Conservation (phyloP, 768 basidiomycete species). For the Mycena epipterygia region DNA sequence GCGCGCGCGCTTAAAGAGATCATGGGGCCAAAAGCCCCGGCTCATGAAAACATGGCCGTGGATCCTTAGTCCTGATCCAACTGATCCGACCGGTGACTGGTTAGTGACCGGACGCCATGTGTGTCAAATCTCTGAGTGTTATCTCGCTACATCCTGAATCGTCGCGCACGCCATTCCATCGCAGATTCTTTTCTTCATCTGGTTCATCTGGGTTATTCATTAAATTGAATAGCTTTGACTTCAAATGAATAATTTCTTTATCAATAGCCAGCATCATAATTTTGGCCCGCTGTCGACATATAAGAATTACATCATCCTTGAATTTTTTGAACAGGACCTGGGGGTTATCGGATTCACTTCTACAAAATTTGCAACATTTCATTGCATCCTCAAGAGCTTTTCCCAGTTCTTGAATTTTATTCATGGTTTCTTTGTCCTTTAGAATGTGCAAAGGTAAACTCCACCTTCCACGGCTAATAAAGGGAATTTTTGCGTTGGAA, state of each 20-base stretch:
- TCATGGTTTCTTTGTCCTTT: not conserved
- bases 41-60: no score
- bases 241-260: not conserved
- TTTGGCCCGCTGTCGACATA: not conserved
- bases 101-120: no score
- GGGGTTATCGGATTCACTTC: not conserved
- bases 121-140: no score
- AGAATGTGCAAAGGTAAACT: not conserved
- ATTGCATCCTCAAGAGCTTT: not conserved
- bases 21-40: no score
- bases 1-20: no score
- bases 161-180: no score
- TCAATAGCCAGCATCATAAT: not conserved
- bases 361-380: not conserved
- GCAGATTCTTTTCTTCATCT: no score
- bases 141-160: no score
- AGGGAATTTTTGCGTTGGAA: constrained; percentile 11
- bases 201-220: not conserved
- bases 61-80: no score
- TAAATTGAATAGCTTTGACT: not conserved
- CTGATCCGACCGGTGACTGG: no score
- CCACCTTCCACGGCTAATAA: constrained; percentile 13
- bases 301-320: not conserved
- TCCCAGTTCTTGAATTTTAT: not conserved
- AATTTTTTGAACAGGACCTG: not conserved